phyloP scores from a whole-genome alignment of 176 grass and related monocot genomes.

The Puya raimondii region DNA sequence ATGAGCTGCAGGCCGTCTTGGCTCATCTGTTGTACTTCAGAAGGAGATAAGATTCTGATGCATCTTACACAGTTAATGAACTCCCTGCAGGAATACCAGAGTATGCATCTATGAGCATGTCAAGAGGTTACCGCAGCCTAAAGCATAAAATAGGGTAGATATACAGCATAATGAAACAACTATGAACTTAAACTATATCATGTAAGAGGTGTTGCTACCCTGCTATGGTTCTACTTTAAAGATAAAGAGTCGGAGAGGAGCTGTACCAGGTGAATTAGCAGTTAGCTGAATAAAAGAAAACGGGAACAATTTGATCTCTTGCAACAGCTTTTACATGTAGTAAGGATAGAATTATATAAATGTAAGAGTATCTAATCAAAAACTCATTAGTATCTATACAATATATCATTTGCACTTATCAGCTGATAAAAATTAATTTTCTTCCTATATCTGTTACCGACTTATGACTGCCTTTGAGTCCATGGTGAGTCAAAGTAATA shows the following conservation, averaged over 20 bases:
- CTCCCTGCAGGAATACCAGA: constrained; percentile 38
- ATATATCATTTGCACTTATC: too few relatives aligned
- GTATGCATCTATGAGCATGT: background rate
- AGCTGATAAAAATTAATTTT: too few relatives aligned
- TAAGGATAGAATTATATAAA: too few relatives aligned
- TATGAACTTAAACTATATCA: background rate
- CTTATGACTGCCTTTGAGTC: too few relatives aligned
- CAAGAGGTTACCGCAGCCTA: background rate
- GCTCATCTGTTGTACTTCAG: constrained; percentile 92
- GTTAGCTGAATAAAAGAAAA: background rate
- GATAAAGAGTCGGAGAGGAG: background rate
- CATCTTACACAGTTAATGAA: constrained; percentile 90
- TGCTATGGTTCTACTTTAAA: background rate
- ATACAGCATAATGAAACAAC: background rate
- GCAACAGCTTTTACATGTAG: too few relatives aligned
- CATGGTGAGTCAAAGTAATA: too few relatives aligned
- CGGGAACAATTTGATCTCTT: too few relatives aligned
- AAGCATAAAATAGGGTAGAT: background rate
- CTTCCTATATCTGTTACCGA: too few relatives aligned
- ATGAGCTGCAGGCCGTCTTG: constrained; percentile 64
- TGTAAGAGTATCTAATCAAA: too few relatives aligned
- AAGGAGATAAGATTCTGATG: constrained; percentile 78
- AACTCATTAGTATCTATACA: too few relatives aligned
- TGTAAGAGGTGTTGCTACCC: background rate
- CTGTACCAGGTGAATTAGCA: background rate